Evolutionary conservation across 1,284 basidiomycete genomes (phyloP).

Genomic region (Cryptococcus hybrid): DNA sequence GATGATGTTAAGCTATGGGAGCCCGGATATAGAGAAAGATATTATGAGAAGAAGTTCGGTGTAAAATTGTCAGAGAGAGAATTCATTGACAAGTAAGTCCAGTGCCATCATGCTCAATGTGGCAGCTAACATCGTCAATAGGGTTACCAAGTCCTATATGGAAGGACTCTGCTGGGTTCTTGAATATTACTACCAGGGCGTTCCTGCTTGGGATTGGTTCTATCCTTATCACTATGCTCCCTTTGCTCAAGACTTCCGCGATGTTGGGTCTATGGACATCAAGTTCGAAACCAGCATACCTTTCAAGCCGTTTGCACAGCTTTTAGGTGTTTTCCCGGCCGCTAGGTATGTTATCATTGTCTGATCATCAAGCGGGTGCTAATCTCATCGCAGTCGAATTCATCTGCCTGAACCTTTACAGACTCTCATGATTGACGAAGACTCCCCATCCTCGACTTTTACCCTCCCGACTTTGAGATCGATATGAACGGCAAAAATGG

Average conservation of each 20-base stretch:
- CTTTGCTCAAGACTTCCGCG: slow-evolving; percentile 92
- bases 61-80: slow-evolving; percentile 68
- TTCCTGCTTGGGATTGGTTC: slow-evolving; percentile 99
- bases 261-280: slow-evolving; percentile 76
- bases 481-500: slow-evolving; percentile 99
- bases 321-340: slow-evolving; percentile 97
- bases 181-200: slow-evolving; percentile 98
- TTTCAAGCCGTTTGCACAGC: slow-evolving; percentile 95
- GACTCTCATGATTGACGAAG: slow-evolving; percentile 77
- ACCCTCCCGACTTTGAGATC: slow-evolving; percentile 87
- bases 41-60: slow-evolving; percentile 93
- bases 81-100: slow-evolving; percentile 72
- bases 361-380: neutral
- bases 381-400: slow-evolving; percentile 59
- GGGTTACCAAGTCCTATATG: slow-evolving; percentile 79
- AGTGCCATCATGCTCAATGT: neutral
- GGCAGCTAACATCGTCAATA: slow-evolving; percentile 39
- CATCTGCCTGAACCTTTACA: slow-evolving; percentile 90
- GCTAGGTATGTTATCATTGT: slow-evolving; percentile 61
- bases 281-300: slow-evolving; percentile 67
- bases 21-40: slow-evolving; percentile 90
- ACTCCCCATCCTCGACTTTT: slow-evolving; percentile 96
- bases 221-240: slow-evolving; percentile 99
- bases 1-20: slow-evolving; percentile 94
- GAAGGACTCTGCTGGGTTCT: slow-evolving; percentile 97